Evolutionary conservation across 768 basidiomycete genomes (phyloP), one percentile per base, ranked within the genome.

Genomic region (Rickenella mellea): DNA sequence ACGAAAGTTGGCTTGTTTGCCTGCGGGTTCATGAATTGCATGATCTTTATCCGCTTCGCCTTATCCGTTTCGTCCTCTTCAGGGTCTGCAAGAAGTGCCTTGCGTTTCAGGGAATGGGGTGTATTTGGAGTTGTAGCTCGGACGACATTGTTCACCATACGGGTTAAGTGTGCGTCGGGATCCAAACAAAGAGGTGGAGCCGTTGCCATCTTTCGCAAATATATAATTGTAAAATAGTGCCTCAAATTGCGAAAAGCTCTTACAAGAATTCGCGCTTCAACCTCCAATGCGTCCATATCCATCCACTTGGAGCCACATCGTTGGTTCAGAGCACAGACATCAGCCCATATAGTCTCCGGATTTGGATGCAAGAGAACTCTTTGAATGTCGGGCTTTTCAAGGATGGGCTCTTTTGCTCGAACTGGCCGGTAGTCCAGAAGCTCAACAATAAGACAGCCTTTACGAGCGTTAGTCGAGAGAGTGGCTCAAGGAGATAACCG

Each of bases 401-500:
- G 68, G 0, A 66, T 55, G n/a, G 72, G 65, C 26, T 85, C 80
- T 43, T 73, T 78, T 41, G 55, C 58, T 54, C 64, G 70, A 42
- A 72, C 68, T 6, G 78, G 76, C 8, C 85, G 71, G 53, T 84
- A 83, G 55, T 91, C 86, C 27, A 83, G 65, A 20, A 90, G 69
- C 55, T 91, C 87, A 2, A 89, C 88, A 45, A 91, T 71, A 73
- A 91, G 78, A 52, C 85, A 87, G 27, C 88, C 88, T 91, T 39
- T 21, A 28, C 42, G 5, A 47, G 15, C 15, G 21, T 39, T 29
- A 14, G 5, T 15, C 17, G 9, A 19, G 37, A 4, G 27, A 28
- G 4, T 27, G 27, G 6, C 14, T 19, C 35, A 11, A 42, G n/a
- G 31, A 29, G 33, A 26, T 39, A 63, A 69, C 17, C 10, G 39